Evolutionary conservation across 805 yeast species (phyloP), one percentile per base, ranked within the genome.

Genomic region (Hanseniaspora singularis): DNA sequence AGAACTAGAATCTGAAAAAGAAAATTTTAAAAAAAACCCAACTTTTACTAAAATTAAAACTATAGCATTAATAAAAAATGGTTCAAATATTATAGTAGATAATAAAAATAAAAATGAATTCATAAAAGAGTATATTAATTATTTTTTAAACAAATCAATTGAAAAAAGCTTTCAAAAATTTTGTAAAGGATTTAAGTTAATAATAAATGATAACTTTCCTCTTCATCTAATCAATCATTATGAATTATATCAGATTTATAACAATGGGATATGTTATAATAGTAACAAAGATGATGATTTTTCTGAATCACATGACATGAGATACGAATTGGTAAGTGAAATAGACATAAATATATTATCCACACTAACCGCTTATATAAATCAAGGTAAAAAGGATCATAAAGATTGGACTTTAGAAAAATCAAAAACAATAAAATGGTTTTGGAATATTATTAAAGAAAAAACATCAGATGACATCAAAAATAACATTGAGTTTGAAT

Each of bases 131-230:
- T 80, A 87, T 65, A 69, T 77, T 34, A 67, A 70, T 36, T 82
- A 76, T 53, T 76, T 76, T 55, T 58, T 88, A 52, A 71, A 70
- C 41, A 73, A 69, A 14, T 69, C 81, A 0, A 70, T 83, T 16
- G 55, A 63, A 8, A 57, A 58, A 2, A 80, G 76, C 52, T 72
- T 82, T 47, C 63, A 64, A 3, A 70, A 79, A 9, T 82, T 89
- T 59, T 64, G 70, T 39, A 66, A 57, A 3, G 97, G 96, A 0
- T 92, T 92, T 56, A 67, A 39, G 20, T 20, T 71, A 34, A 68
- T 71, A 18, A 95, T 86, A 2, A 77, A 84, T 46, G 87, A 83
- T 7, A 86, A 89, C 0, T 79, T 82, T 55, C 89, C 89, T 0
- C 62, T 87, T n/a, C 71, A 84, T 0, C 60, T 89, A 34, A 85